A percentile compares a stretch with the other conserved stretches of the same genome.
Evolutionary conservation across 2,329 filamentous ascomycete genomes (phyloP).

Genomic region (Aspergillus quadricinctus): DNA sequence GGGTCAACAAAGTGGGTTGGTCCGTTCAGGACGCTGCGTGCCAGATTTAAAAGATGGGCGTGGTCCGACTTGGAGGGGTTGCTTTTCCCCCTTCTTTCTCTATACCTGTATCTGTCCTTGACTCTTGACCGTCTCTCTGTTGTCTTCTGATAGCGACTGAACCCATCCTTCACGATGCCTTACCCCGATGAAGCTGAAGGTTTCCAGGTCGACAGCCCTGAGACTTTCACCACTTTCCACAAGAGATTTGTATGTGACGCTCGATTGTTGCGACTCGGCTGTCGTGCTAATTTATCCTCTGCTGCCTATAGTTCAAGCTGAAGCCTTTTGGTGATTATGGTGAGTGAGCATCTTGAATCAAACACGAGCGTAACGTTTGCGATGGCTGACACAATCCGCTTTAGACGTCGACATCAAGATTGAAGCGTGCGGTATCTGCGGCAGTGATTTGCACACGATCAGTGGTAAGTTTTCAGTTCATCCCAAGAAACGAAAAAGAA

Average conservation of each 20-base stretch:
- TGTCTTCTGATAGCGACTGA: neutral
- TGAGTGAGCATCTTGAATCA: slow-evolving; percentile 12
- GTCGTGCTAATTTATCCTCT: neutral
- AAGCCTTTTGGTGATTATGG: slow-evolving; percentile 78
- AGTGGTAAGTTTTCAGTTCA: slow-evolving; percentile 30
- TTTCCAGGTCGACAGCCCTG: slow-evolving; percentile 57
- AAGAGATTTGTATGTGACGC: slow-evolving; percentile 48
- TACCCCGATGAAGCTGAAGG: slow-evolving; percentile 45
- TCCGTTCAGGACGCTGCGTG: neutral
- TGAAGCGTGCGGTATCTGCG: slow-evolving; percentile 72
- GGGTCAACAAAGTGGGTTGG: neutral
- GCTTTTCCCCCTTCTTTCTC: neutral
- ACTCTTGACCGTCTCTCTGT: neutral
- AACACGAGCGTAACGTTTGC: no score
- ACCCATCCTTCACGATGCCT: slow-evolving; percentile 30
- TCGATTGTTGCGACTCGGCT: neutral
- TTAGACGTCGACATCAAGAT: slow-evolving; percentile 81
- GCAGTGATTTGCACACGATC: slow-evolving; percentile 68
- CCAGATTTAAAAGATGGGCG: neutral
- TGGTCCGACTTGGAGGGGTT: neutral
- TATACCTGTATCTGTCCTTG: neutral
- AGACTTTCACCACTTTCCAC: slow-evolving; percentile 59
- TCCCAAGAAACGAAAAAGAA: neutral
- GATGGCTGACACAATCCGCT: neutral
- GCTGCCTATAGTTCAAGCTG: slow-evolving; percentile 61